Percentiles rank a stretch among this genome's conserved stretches.
Evolutionary conservation across 2,329 filamentous ascomycete species (phyloP).

Genomic region (Alternaria sp.): DNA sequence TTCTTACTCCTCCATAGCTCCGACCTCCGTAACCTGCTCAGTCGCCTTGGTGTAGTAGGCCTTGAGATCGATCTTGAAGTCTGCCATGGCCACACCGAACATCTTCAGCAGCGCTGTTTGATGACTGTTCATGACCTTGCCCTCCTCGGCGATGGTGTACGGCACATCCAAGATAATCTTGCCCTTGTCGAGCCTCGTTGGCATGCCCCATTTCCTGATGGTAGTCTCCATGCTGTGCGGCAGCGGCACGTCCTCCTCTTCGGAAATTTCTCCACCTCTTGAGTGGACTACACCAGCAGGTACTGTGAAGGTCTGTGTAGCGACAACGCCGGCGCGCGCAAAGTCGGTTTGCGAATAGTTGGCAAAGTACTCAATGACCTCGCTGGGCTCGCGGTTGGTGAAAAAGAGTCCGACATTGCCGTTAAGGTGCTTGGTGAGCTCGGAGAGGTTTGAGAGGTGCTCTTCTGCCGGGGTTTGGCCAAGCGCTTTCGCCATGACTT

Average conservation of each 20-base stretch:
- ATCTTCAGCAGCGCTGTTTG: constrained; percentile 94
- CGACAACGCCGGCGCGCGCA: constrained; percentile 81
- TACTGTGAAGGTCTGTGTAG: constrained; percentile 77
- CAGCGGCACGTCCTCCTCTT: constrained; percentile 83
- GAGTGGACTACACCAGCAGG: constrained; percentile 84
- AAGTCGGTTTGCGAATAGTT: constrained; percentile 81
- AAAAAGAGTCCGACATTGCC: constrained; percentile 91
- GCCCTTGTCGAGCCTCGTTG: constrained; percentile 86
- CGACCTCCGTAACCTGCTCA: constrained; percentile 59
- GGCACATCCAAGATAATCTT: constrained; percentile 77
- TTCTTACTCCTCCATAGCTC: constrained; percentile 53
- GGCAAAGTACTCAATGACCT: constrained; percentile 75
- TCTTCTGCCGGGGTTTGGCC: constrained; percentile 79
- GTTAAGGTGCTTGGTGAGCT: constrained; percentile 71
- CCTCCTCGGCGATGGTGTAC: constrained; percentile 83
- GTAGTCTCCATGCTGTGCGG: constrained; percentile 90
- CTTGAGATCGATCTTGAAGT: constrained; percentile 83
- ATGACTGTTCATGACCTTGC: constrained; percentile 83
- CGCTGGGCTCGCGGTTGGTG: constrained; percentile 74
- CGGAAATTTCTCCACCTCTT: constrained; percentile 76
- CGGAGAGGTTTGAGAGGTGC: constrained; percentile 77
- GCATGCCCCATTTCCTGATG: constrained; percentile 86
- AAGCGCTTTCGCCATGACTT: constrained; percentile 96
- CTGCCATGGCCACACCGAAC: constrained; percentile 87
- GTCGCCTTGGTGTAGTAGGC: constrained; percentile 60